Evolutionary conservation across 257 asterid genomes (phyloP), one percentile per base, ranked within the genome.

Genomic region (Przewalskia tangutica): DNA sequence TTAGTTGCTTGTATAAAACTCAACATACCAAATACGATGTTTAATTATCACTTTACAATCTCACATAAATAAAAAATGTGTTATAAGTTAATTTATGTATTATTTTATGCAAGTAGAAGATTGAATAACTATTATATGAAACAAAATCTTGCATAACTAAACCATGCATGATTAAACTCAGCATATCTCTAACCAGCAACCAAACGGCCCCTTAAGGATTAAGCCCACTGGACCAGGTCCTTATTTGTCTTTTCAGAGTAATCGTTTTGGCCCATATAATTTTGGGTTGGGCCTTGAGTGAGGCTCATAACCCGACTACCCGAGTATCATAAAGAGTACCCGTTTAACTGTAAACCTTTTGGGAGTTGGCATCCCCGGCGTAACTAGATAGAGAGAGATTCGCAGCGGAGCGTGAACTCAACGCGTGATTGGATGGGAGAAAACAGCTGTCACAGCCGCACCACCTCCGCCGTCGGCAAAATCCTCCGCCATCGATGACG

Each of bases 351-450:
- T 44, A 46, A 18, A 70, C 77, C 11, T 70, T 42, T 70, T 44
- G 38, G 77, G 56, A 70, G 77, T 18, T 70, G 2, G 42, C 36
- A n/a, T 70, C 10, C 9, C 77, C 38, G 6, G 77, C 5, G 23
- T 70, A 70, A 5, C 56, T 10, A 36, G 36, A 44, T 16, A 51
- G 17, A 1, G 14, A 40, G 55, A 70, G 56, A 42, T 68, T 70
- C 38, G 56, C 56, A 44, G 77, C 38, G 77, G 77, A 80, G 76
- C 76, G 55, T 17, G 70, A 20, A 50, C 60, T 53, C 38, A 60
- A 79, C 40, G 60, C 50, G 48, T 54, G 62, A 62, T 67, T n/a
- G 18, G 88, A 94, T 93, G 98, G 97, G 94, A 82, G 97, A 89
- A 63, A 84, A 81, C 87, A 85, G 91, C 67, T 75, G 55, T 86